These are phyloP conservation scores for Ceratobasidium sp. DNA, from an alignment of 1,284 basidiomycete species.

Conservation along the genomic window DNA sequence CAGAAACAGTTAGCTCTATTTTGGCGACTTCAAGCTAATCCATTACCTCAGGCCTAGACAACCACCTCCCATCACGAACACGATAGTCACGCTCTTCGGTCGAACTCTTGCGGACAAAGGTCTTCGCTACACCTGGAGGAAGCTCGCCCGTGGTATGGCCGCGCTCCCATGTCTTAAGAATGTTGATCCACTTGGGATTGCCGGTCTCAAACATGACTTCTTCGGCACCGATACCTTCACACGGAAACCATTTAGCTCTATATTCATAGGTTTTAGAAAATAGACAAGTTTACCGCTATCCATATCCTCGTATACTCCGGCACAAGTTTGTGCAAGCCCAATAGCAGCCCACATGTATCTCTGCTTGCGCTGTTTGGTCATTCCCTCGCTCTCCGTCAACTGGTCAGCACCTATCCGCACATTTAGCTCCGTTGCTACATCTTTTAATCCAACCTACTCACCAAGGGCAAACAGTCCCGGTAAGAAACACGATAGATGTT, in stretches of 20 bases:
- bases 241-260: background rate
- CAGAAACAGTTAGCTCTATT: background rate
- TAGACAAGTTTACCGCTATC: constrained; percentile 13
- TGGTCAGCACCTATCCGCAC: constrained; percentile 25
- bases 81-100: constrained; percentile 60
- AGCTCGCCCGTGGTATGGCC: constrained; percentile 60
- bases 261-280: no score
- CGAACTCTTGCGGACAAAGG: background rate
- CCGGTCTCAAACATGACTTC: constrained; percentile 56
- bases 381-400: constrained; percentile 40
- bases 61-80: constrained; percentile 63
- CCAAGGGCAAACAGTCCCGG: constrained; percentile 82
- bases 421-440: background rate
- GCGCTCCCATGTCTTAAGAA: constrained; percentile 66
- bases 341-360: constrained; percentile 76
- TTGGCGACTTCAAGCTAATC: background rate
- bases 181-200: constrained; percentile 65
- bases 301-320: constrained; percentile 40
- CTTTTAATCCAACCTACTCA: constrained; percentile 58
- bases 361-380: constrained; percentile 52
- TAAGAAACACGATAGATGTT: constrained; percentile 84
- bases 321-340: constrained; percentile 76
- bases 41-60: constrained; percentile 76
- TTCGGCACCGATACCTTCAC: constrained; percentile 72
- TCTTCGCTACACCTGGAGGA: constrained; percentile 66